Evolutionary conservation across 306 rosid genomes (phyloP), one percentile per base, ranked within the genome.

Genomic region (Amphicarpaea edgeworthii): DNA sequence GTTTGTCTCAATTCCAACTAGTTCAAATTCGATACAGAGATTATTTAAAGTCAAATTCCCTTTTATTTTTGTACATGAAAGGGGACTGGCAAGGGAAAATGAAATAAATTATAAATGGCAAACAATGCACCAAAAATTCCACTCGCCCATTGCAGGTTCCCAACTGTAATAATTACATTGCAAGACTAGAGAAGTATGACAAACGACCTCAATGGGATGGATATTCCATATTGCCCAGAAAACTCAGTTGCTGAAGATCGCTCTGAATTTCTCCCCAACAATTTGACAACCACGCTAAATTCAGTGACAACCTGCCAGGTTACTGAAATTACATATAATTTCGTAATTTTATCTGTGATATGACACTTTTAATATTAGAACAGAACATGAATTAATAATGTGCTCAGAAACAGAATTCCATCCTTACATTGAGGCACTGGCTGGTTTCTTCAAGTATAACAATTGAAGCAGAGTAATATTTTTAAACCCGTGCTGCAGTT

Each of bases 401-500:
- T 65, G 47, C 40, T 34, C 24, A 16, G 28, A 34, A 64, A 47
- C 43, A 40, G 19, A 30, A 23, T 15, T 63, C 21, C 34, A 65
- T 24, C 24, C 38, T 21, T 72, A 82, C 79, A 79, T 72, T 8
- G 51, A 57, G 65, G 68, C 38, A 12, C 75, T 43, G 6, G 14
- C 66, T 40, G 61, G 63, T 68, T 74, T 65, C 46, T 41, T 47
- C 9, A 7, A 28, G 60, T 17, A 16, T 34, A 53, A 58, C 40
- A 28, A 69, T 19, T 12, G 51, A 72, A 72, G 73, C 49, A 55
- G 64, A 50, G 50, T 53, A 66, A 63, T 17, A 43, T 24, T 62
- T 20, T 72, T 84, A 92, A 47, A 82, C 84, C 62, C 96, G 87
- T 1, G 93, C 89, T 3, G 86, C 85, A 71, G 97, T 79, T 83